Evolutionary conservation across 345 rosid genomes (phyloP).

Genomic region (Sonneratia alba): DNA sequence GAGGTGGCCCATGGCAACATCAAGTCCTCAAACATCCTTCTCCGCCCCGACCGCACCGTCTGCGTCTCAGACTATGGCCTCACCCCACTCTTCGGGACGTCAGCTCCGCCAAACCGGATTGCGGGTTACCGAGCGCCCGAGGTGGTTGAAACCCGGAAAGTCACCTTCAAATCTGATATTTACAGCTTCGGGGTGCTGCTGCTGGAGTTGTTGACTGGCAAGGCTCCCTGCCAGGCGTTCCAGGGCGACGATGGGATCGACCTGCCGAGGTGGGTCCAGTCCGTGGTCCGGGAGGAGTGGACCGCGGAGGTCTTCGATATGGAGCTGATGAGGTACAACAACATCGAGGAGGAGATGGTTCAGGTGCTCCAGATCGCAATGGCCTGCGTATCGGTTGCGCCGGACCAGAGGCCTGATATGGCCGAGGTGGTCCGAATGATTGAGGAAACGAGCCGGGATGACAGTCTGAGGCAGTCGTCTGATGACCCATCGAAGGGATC

Average conservation of each 20-base stretch:
- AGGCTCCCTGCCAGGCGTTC: slow-evolving; percentile 82
- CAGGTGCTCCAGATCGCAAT: slow-evolving; percentile 89
- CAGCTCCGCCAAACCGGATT: slow-evolving; percentile 55
- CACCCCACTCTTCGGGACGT: slow-evolving; percentile 45
- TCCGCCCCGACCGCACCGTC: slow-evolving; percentile 59
- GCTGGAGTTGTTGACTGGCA: slow-evolving; percentile 74
- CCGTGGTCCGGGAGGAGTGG: slow-evolving; percentile 95
- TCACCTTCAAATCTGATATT: slow-evolving; percentile 71
- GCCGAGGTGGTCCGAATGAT: slow-evolving; percentile 75
- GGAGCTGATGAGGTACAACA: slow-evolving; percentile 68
- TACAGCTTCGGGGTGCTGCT: slow-evolving; percentile 84
- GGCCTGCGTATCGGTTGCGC: slow-evolving; percentile 73
- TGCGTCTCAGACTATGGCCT: slow-evolving; percentile 70
- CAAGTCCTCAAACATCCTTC: slow-evolving; percentile 79
- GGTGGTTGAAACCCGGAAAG: slow-evolving; percentile 64
- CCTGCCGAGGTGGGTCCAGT: slow-evolving; percentile 87
- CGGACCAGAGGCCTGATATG: slow-evolving; percentile 89
- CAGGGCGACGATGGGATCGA: slow-evolving; percentile 88
- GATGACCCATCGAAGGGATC: slow-evolving; percentile 91
- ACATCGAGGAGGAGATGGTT: slow-evolving; percentile 93
- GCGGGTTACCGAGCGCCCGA: slow-evolving; percentile 91
- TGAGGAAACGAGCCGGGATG: slow-evolving; percentile 75
- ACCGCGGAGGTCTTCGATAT: slow-evolving; percentile 91
- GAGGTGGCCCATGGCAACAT: slow-evolving; percentile 85
- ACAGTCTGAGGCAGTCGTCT: slow-evolving; percentile 67